phyloP scores from a whole-genome alignment of 768 basidiomycete species.

The Cystofilobasidium ferigula region DNA sequence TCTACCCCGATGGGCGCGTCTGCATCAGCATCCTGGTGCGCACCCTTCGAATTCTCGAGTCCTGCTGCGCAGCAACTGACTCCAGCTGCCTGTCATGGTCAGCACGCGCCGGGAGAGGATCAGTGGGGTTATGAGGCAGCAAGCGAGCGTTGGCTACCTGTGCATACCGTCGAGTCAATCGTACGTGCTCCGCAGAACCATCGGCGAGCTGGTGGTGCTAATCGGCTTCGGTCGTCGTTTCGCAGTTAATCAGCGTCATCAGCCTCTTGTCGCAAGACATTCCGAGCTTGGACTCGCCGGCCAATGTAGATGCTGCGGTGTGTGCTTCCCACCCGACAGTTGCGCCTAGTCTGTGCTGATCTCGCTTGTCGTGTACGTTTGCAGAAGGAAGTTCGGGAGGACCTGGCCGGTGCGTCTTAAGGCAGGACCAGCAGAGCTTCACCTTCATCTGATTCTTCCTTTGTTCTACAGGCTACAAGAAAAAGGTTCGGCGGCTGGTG shows the following conservation, averaged over 20 bases:
- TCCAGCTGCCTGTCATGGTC: conserved; percentile 18
- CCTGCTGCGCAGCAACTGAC: not conserved
- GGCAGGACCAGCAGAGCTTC: not conserved
- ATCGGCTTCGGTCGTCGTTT: not conserved
- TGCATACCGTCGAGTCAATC: conserved; percentile 93
- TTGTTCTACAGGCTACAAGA: conserved; percentile 59
- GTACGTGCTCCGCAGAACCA: conserved; percentile 40
- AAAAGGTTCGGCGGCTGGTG: conserved; percentile 70
- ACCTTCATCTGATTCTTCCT: too few relatives aligned
- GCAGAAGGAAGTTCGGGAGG: conserved; percentile 36
- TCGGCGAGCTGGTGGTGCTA: too few relatives aligned
- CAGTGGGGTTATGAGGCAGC: conserved; percentile 91
- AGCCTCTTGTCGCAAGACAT: conserved; percentile 84
- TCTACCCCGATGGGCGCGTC: conserved; percentile 40
- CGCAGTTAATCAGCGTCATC: conserved; percentile 86
- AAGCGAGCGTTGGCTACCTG: conserved; percentile 92
- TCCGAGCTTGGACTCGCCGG: conserved; percentile 85
- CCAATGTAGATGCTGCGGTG: conserved; percentile 84
- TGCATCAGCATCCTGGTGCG: conserved; percentile 44
- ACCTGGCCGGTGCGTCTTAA: conserved; percentile 32
- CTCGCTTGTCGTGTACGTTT: not conserved
- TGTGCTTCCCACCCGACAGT: conserved; percentile 18
- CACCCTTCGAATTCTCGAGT: not conserved
- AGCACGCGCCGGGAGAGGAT: conserved; percentile 94
- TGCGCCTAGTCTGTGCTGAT: not conserved